phyloP scores from a whole-genome alignment of 371 early-diverging fungal genomes.

The Apophysomyces variabilis region DNA sequence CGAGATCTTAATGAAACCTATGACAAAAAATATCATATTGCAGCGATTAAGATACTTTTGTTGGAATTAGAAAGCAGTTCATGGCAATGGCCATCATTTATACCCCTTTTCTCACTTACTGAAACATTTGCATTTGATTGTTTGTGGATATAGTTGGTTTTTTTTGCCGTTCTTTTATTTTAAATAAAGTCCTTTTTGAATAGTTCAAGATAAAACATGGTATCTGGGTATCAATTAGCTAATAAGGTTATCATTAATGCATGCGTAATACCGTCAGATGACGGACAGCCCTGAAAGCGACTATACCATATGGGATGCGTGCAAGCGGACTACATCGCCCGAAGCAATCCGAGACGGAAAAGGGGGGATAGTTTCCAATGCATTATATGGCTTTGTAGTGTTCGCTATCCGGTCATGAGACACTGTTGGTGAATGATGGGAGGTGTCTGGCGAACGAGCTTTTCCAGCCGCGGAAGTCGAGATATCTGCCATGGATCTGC shows the following conservation, averaged over 20 bases:
- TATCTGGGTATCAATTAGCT: no score
- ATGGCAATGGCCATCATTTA: not conserved
- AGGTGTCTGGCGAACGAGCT: not conserved
- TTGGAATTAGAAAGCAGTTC: not conserved
- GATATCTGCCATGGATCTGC: not conserved
- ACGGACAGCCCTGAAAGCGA: not conserved
- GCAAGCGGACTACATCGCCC: not conserved
- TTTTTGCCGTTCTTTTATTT: not conserved
- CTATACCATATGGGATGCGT: not conserved
- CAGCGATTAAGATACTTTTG: conserved; percentile 58
- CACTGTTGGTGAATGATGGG: not conserved
- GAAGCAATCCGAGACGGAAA: not conserved
- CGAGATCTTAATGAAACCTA: conserved; percentile 74
- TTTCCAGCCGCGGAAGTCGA: not conserved
- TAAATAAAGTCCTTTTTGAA: no score
- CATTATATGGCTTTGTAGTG: not conserved
- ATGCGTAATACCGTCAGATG: not conserved
- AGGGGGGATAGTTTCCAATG: not conserved
- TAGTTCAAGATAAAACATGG: no score
- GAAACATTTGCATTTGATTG: not conserved
- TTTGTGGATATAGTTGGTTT: not conserved
- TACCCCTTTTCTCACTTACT: not conserved
- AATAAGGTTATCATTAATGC: not conserved
- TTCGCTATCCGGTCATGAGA: not conserved
- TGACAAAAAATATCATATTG: conserved; percentile 65